phyloP scores from a whole-genome alignment of 805 yeast species.

The Candida germanica region DNA sequence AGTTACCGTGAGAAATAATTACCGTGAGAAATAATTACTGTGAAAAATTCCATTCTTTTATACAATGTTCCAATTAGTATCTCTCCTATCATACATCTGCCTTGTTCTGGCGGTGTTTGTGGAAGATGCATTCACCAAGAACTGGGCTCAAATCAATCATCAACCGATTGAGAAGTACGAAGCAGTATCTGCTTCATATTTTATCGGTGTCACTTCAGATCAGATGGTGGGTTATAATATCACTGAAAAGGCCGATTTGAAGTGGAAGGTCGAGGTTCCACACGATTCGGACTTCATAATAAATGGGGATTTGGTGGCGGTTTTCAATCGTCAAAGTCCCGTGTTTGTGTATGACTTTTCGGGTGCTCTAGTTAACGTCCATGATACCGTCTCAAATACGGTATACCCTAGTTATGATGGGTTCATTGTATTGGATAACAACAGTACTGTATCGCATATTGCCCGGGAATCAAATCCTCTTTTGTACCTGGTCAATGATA shows the following conservation, averaged over 20 bases:
- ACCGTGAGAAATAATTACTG: neutral
- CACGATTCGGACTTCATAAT: conserved; percentile 1
- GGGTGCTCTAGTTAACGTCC: conserved; percentile 2
- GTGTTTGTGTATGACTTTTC: neutral
- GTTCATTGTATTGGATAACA: conserved; percentile 2
- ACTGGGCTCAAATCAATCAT: conserved; percentile 14
- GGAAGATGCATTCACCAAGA: conserved; percentile 14
- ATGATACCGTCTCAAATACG: neutral
- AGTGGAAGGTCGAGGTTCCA: conserved; percentile 10
- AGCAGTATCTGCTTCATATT: neutral
- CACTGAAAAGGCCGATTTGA: neutral
- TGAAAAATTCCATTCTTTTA: neutral
- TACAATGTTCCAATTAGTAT: neutral
- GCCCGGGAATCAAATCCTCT: neutral
- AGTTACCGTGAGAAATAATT: neutral
- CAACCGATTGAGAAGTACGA: conserved; percentile 5
- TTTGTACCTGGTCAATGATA: neutral
- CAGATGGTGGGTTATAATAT: conserved; percentile 4
- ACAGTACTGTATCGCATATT: conserved; percentile 1
- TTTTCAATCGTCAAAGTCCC: neutral
- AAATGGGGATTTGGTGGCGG: neutral
- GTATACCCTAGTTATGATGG: conserved; percentile 3
- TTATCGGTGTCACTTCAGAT: conserved; percentile 1
- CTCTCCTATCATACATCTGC: conserved; percentile 1
- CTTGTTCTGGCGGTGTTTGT: conserved; percentile 6